A percentile compares a stretch with the other conserved stretches of the same genome.
These are phyloP conservation scores for Colletotrichum brevisporum DNA, from an alignment of 2,329 filamentous ascomycete genomes.

Conservation along the genomic window DNA sequence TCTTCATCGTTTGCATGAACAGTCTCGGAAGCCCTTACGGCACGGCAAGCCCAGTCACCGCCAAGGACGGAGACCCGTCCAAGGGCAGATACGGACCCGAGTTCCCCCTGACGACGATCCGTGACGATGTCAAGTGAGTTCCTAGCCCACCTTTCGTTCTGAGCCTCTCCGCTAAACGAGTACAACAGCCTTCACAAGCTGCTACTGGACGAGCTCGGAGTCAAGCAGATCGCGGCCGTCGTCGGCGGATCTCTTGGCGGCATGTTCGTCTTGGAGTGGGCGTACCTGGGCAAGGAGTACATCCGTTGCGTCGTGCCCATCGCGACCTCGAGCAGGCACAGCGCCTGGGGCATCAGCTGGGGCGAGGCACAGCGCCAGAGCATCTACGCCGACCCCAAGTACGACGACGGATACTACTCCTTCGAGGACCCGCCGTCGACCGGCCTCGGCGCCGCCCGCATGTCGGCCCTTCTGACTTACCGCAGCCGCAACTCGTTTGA, in stretches of 20 bases:
- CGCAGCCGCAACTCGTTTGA: constrained; percentile 98
- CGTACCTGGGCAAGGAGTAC: constrained; percentile 90
- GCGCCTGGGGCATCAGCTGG: constrained; percentile 93
- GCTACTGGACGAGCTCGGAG: constrained; percentile 83
- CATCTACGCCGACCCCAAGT: constrained; percentile 98
- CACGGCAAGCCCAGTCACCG: constrained; percentile 89
- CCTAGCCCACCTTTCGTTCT: not conserved
- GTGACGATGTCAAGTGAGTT: constrained; percentile 92
- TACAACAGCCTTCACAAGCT: constrained; percentile 78
- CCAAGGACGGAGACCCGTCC: constrained; percentile 82
- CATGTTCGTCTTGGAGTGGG: constrained; percentile 93
- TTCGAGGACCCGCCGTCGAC: constrained; percentile 89
- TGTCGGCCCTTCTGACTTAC: constrained; percentile 97
- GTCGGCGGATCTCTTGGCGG: constrained; percentile 89
- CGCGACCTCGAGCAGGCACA: constrained; percentile 86
- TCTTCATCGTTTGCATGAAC: constrained; percentile 90
- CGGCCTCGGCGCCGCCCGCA: constrained; percentile 92
- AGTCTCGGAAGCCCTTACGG: constrained; percentile 89
- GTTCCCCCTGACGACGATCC: constrained; percentile 94
- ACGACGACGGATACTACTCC: constrained; percentile 95
- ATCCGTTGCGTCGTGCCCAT: constrained; percentile 86
- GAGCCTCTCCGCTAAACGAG: not conserved
- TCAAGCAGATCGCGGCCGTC: constrained; percentile 83
- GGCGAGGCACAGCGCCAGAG: constrained; percentile 89
- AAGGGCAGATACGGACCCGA: constrained; percentile 92